These are phyloP conservation scores for Penicillium sp. DNA, from an alignment of 2,329 filamentous ascomycete species.

Conservation along the genomic window DNA sequence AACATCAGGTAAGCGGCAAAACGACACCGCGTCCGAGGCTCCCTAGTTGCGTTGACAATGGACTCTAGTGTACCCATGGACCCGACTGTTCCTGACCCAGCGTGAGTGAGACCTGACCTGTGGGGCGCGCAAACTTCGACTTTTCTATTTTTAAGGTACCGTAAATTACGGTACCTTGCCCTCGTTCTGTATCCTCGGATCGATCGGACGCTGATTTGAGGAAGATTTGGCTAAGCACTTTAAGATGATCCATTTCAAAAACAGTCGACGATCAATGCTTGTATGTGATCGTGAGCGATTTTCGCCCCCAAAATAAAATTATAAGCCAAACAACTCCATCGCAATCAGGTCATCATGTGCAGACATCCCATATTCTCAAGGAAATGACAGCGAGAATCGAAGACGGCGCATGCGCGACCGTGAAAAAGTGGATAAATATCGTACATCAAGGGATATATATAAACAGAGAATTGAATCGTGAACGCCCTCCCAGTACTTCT, in stretches of 20 bases:
- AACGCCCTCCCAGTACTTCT: not conserved
- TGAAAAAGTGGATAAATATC: not conserved
- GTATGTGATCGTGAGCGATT: not conserved
- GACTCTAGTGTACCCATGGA: not conserved
- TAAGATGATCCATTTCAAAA: not conserved
- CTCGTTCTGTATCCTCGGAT: not conserved
- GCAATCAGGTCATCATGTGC: not conserved
- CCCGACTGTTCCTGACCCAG: too few species aligned
- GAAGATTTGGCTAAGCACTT: not conserved
- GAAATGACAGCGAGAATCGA: not conserved
- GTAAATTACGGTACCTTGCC: slow-evolving; percentile 1
- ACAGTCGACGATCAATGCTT: not conserved
- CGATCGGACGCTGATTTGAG: too few species aligned
- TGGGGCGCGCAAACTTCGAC: too few species aligned
- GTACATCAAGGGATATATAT: slow-evolving; percentile 9
- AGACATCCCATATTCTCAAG: not conserved
- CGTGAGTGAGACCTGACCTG: too few species aligned
- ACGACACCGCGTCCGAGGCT: not conserved
- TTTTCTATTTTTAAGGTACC: not conserved
- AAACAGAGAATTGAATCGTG: not conserved
- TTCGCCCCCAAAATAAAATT: not conserved
- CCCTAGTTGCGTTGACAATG: not conserved
- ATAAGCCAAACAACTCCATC: not conserved
- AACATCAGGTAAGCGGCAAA: not conserved
- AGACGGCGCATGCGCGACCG: not conserved